Conservation (phyloP, 495 filamentous ascomycete genomes). For the Penicillium riverlandense region DNA sequence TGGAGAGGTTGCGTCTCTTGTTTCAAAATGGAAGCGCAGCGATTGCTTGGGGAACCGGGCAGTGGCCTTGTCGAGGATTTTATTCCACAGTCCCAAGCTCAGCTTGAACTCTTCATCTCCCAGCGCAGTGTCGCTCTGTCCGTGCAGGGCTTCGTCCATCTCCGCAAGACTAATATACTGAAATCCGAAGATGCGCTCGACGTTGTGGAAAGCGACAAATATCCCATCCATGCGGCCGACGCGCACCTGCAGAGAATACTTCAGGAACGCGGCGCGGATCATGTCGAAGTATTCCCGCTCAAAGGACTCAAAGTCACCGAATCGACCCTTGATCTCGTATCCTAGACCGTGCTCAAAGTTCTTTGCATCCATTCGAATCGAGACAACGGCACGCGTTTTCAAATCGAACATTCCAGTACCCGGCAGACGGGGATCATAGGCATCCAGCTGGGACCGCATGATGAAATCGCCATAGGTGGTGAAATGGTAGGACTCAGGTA, state of each 20-base stretch:
- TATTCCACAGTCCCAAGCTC: conserved; percentile 71
- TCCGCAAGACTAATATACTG: conserved; percentile 83
- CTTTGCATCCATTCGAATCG: conserved; percentile 75
- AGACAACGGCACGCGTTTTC: conserved; percentile 87
- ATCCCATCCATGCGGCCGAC: conserved; percentile 99
- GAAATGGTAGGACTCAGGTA: conserved; percentile 77
- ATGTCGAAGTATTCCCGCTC: conserved; percentile 96
- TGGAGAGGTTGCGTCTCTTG: conserved; percentile 48
- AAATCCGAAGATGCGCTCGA: conserved; percentile 92
- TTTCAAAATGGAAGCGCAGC: conserved; percentile 82
- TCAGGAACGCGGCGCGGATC: conserved; percentile 90
- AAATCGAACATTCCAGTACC: conserved; percentile 95
- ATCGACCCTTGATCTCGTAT: conserved; percentile 74
- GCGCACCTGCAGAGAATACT: conserved; percentile 92
- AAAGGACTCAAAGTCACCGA: conserved; percentile 78
- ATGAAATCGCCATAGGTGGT: conserved; percentile 83
- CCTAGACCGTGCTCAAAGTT: conserved; percentile 69
- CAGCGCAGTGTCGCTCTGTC: conserved; percentile 51
- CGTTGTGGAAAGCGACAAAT: conserved; percentile 97
- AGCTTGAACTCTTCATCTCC: conserved; percentile 85
- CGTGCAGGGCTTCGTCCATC: conserved; percentile 83
- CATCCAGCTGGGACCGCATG: conserved; percentile 94
- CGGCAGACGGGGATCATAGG: conserved; percentile 76
- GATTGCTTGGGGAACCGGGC: conserved; percentile 63
- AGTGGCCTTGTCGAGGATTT: conserved; percentile 66